These are phyloP conservation scores for Apophysomyces sp. DNA, from an alignment of 371 early-diverging fungal species.

Conservation along the genomic window DNA sequence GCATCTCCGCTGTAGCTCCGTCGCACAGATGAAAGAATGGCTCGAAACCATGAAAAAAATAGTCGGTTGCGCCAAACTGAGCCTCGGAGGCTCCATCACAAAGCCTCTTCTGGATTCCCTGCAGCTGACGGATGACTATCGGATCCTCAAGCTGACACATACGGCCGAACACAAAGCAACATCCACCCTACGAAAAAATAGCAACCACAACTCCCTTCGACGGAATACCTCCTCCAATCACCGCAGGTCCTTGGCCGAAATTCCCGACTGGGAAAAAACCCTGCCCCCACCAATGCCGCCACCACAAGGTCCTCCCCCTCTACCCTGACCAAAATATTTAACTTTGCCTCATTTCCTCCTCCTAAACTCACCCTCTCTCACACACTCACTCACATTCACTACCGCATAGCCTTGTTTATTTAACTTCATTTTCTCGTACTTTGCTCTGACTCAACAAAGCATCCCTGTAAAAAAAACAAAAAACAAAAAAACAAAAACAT, in stretches of 20 bases:
- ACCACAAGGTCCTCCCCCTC: slow-evolving; percentile 11
- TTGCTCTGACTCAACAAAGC: no score
- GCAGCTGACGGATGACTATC: slow-evolving; percentile 32
- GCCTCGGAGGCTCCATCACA: slow-evolving; percentile 24
- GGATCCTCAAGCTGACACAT: slow-evolving; percentile 15
- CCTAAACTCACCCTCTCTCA: no score
- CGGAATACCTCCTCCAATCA: slow-evolving; percentile 8
- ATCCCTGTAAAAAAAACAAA: no score
- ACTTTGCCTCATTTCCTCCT: no score
- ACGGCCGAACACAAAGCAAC: slow-evolving; percentile 4
- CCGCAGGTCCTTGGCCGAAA: slow-evolving; percentile 33
- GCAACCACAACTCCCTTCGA: neutral
- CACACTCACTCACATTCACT: no score
- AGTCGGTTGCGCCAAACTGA: slow-evolving; percentile 37
- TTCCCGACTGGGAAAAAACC: slow-evolving; percentile 38
- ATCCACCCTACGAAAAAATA: neutral
- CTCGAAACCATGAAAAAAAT: slow-evolving; percentile 42
- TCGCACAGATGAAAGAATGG: slow-evolving; percentile 36
- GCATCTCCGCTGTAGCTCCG: slow-evolving; percentile 41
- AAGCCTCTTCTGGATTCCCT: slow-evolving; percentile 15
- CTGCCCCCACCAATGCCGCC: slow-evolving; percentile 44
- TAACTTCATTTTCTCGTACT: no score
- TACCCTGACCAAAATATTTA: no score
- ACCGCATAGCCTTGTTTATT: no score
- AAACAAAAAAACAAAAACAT: no score